phyloP scores from a whole-genome alignment of 345 rosid genomes.

The Lepidium sativum region DNA sequence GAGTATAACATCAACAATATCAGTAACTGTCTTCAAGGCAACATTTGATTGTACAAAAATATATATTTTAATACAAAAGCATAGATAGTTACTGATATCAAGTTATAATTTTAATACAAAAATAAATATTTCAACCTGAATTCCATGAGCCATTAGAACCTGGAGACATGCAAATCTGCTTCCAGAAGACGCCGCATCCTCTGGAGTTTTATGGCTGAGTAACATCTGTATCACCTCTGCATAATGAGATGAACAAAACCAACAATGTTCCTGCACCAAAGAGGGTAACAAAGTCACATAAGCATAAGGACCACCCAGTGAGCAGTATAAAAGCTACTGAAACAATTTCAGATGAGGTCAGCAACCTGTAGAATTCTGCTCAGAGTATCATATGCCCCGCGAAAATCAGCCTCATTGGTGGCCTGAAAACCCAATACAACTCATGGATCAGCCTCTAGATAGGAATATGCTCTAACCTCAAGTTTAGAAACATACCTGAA shows the following conservation, averaged over 20 bases:
- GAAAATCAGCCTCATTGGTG: conserved; percentile 40
- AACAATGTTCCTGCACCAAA: conserved; percentile 57
- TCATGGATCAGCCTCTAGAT: conserved; percentile 12
- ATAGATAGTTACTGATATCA: background rate
- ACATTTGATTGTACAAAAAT: background rate
- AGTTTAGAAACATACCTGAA: conserved; percentile 38
- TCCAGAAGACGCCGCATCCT: conserved; percentile 39
- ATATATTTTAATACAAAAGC: background rate
- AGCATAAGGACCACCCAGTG: background rate
- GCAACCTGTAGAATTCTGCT: conserved; percentile 66
- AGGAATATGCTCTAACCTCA: background rate
- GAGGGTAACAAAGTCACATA: conserved; percentile 12
- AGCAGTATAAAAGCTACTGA: background rate
- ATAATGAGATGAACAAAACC: conserved; percentile 62
- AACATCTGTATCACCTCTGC: conserved; percentile 65
- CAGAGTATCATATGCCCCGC: conserved; percentile 62
- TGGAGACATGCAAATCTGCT: conserved; percentile 73
- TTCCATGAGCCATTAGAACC: conserved; percentile 50
- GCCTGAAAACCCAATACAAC: conserved; percentile 35
- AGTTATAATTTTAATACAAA: background rate
- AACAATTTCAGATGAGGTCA: conserved; percentile 10
- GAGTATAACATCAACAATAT: conserved; percentile 9
- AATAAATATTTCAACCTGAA: conserved; percentile 45
- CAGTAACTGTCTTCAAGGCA: background rate
- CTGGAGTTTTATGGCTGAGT: conserved; percentile 50